phyloP scores from a whole-genome alignment of 2,329 filamentous ascomycete genomes.

The Beauveria rudraprayagi region DNA sequence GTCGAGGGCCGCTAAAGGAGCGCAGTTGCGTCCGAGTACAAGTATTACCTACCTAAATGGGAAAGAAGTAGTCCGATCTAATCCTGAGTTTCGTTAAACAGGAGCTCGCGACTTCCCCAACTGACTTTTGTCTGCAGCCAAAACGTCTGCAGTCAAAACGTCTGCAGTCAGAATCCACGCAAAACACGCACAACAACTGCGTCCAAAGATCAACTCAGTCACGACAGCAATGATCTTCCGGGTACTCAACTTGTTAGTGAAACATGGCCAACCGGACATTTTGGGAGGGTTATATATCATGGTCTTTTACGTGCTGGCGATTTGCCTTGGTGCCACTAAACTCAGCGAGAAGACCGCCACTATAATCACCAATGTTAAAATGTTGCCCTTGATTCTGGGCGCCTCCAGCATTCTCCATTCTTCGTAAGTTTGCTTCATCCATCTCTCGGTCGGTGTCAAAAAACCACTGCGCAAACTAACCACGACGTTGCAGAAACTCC shows the following conservation, averaged over 20 bases:
- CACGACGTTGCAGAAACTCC: not conserved
- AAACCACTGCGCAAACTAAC: not conserved
- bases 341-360: conserved; percentile 22
- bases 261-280: conserved; percentile 26
- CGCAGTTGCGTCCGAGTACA: not conserved
- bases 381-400: conserved; percentile 29
- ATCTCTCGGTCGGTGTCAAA: fast-evolving
- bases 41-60: not conserved
- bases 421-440: conserved; percentile 18
- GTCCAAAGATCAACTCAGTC: conserved; percentile 13
- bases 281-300: conserved; percentile 32
- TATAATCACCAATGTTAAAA: conserved; percentile 29
- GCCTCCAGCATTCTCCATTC: conserved; percentile 27
- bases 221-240: conserved; percentile 23
- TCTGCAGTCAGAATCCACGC: not conserved
- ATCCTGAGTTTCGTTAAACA: not conserved
- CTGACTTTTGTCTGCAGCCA: not conserved
- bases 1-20: not conserved
- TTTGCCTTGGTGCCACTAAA: conserved; percentile 25
- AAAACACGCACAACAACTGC: not conserved
- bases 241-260: conserved; percentile 22
- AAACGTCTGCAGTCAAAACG: no score
- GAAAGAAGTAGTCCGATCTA: not conserved
- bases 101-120: not conserved
- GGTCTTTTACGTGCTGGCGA: conserved; percentile 29